These are phyloP conservation scores for Astragalus glycyphyllos DNA, from an alignment of 306 rosid species.

Conservation along the genomic window DNA sequence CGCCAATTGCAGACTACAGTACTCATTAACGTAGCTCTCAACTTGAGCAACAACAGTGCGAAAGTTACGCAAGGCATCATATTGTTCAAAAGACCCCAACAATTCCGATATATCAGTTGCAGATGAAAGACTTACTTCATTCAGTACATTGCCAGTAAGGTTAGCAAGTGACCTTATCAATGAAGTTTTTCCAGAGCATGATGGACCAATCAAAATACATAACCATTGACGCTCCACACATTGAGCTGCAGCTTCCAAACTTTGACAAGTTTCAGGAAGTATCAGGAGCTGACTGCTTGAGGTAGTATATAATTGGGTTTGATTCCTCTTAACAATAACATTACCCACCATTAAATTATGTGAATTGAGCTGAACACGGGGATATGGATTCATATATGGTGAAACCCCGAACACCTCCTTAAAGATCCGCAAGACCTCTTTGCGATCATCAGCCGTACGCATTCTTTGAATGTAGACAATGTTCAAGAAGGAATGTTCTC, in stretches of 20 bases:
- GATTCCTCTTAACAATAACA: slow-evolving; percentile 63
- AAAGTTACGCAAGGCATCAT: slow-evolving; percentile 70
- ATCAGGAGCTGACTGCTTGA: slow-evolving; percentile 56
- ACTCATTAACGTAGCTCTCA: slow-evolving; percentile 66
- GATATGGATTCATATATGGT: slow-evolving; percentile 76
- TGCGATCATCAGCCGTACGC: slow-evolving; percentile 86
- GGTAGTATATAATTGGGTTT: slow-evolving; percentile 47
- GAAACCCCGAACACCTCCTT: slow-evolving; percentile 64
- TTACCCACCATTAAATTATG: slow-evolving; percentile 66
- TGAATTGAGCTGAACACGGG: slow-evolving; percentile 67
- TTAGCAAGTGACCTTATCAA: slow-evolving; percentile 79
- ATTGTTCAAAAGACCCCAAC: slow-evolving; percentile 96
- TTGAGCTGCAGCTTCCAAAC: slow-evolving; percentile 85
- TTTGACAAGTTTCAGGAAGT: slow-evolving; percentile 74
- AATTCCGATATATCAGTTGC: slow-evolving; percentile 94
- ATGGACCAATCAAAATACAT: slow-evolving; percentile 86
- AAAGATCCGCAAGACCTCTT: slow-evolving; percentile 70
- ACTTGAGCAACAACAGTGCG: slow-evolving; percentile 59
- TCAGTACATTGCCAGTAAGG: slow-evolving; percentile 83
- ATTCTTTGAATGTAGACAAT: slow-evolving; percentile 84
- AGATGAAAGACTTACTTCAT: slow-evolving; percentile 88
- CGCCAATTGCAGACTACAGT: slow-evolving; percentile 55
- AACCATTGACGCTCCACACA: slow-evolving; percentile 88
- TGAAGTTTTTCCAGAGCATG: slow-evolving; percentile 90
- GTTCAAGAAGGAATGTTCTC: slow-evolving; percentile 72